phyloP scores from a whole-genome alignment of 148 eudicot genomes.

The Fagopyrum tataricum region DNA sequence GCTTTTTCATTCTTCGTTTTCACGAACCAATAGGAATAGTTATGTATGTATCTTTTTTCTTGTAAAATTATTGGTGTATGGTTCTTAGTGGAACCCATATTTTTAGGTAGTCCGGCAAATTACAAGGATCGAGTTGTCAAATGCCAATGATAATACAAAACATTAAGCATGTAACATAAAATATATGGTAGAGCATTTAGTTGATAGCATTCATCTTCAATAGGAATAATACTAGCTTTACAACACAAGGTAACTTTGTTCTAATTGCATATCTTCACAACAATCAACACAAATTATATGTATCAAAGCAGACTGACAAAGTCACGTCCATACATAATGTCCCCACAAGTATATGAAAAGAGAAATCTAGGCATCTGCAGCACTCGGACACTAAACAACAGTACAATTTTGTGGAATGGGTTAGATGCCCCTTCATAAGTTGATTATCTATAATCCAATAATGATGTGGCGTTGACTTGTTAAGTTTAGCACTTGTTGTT shows the following conservation, averaged over 20 bases:
- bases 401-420: neutral
- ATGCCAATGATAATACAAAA: neutral
- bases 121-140: neutral
- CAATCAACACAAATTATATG: neutral
- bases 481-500: too few species aligned
- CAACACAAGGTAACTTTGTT: neutral
- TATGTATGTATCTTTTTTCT: too few species aligned
- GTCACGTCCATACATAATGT: neutral
- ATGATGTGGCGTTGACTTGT: too few species aligned
- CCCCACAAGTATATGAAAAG: neutral
- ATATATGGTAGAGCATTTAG: neutral
- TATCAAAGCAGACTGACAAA: neutral
- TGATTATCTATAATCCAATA: neutral
- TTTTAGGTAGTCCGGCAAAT: neutral
- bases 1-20: too few species aligned
- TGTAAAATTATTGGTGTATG: too few species aligned
- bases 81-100: too few species aligned
- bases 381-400: too few species aligned
- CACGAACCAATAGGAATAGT: too few species aligned
- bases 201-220: neutral
- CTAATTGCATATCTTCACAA: neutral
- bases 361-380: neutral
- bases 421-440: neutral
- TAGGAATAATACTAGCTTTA: neutral
- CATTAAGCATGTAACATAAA: neutral